Evolutionary conservation across 2,329 filamentous ascomycete genomes (phyloP).

Genomic region (Aspergillus neoniger): DNA sequence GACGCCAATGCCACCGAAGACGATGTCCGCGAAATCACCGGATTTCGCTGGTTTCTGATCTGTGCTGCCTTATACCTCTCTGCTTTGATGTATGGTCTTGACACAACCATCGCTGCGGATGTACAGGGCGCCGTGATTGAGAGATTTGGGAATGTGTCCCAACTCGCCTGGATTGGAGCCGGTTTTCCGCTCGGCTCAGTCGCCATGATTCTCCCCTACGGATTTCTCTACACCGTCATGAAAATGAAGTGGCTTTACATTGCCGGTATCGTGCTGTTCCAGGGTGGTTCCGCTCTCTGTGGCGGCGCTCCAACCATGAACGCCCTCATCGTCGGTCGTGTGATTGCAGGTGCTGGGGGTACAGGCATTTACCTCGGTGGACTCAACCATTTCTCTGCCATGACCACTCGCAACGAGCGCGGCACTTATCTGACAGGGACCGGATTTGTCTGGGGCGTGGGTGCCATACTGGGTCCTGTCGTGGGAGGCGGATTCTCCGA

Average conservation of each 20-base stretch:
- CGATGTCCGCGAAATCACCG: constrained; percentile 5
- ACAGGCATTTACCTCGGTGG: constrained; percentile 30
- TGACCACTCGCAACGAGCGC: background rate
- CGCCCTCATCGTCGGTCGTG: constrained; percentile 49
- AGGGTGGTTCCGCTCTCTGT: constrained; percentile 38
- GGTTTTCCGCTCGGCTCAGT: constrained; percentile 48
- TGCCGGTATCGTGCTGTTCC: constrained; percentile 23
- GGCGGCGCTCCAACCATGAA: constrained; percentile 47
- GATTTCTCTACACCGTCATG: constrained; percentile 35
- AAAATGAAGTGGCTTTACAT: constrained; percentile 48
- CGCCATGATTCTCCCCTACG: constrained; percentile 40
- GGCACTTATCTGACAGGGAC: constrained; percentile 8
- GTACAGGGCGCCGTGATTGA: constrained; percentile 47
- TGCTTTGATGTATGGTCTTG: constrained; percentile 39
- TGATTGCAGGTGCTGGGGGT: constrained; percentile 33
- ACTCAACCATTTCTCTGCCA: constrained; percentile 9
- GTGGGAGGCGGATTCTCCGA: constrained; percentile 8
- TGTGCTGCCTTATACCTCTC: constrained; percentile 37
- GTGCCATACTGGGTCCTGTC: constrained; percentile 17
- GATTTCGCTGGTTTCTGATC: constrained; percentile 21
- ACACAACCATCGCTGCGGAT: constrained; percentile 55
- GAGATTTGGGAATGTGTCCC: constrained; percentile 39
- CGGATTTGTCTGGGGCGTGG: constrained; percentile 8
- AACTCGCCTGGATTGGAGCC: constrained; percentile 48
- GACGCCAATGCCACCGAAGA: background rate